Percentiles rank a stretch among this genome's conserved stretches.
These are phyloP conservation scores for Coemansia sp. DNA, from an alignment of 192 early-diverging fungal species.

Conservation along the genomic window DNA sequence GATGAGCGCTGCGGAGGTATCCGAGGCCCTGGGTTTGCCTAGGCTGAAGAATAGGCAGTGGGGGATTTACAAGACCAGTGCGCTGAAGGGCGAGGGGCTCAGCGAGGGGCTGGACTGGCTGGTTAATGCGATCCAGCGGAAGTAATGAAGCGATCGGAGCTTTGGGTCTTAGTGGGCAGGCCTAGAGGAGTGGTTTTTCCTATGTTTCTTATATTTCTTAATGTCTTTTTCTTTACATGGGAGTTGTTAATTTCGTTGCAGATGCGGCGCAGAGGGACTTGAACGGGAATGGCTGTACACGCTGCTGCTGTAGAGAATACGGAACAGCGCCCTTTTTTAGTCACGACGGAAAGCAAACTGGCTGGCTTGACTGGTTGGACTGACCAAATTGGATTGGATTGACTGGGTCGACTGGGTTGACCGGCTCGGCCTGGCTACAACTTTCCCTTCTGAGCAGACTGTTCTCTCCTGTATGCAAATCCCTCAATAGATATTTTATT, in stretches of 20 bases:
- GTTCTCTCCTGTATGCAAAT: background rate
- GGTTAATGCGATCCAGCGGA: slow-evolving; percentile 43
- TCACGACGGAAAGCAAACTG: no score
- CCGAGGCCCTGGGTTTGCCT: slow-evolving; percentile 78
- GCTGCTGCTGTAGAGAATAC: no score
- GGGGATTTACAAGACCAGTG: slow-evolving; percentile 92
- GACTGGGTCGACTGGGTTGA: no score
- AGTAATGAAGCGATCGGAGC: no score
- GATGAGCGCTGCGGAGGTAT: slow-evolving; percentile 84
- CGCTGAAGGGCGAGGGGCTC: slow-evolving; percentile 91
- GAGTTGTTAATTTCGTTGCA: no score
- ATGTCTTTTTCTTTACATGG: background rate
- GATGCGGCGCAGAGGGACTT: no score
- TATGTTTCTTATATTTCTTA: background rate
- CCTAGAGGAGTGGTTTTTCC: background rate
- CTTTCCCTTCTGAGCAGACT: background rate
- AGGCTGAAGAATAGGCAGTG: slow-evolving; percentile 86
- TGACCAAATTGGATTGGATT: no score
- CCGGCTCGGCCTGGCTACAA: no score
- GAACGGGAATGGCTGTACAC: no score
- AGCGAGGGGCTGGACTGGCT: slow-evolving; percentile 92
- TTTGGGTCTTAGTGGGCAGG: no score
- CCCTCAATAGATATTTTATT: background rate
- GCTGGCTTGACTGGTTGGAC: no score
- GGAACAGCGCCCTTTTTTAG: no score